Percentiles rank a stretch among this genome's conserved stretches.
These are phyloP conservation scores for Colletotrichum lupini DNA, from an alignment of 2,329 filamentous ascomycete genomes.

Conservation along the genomic window DNA sequence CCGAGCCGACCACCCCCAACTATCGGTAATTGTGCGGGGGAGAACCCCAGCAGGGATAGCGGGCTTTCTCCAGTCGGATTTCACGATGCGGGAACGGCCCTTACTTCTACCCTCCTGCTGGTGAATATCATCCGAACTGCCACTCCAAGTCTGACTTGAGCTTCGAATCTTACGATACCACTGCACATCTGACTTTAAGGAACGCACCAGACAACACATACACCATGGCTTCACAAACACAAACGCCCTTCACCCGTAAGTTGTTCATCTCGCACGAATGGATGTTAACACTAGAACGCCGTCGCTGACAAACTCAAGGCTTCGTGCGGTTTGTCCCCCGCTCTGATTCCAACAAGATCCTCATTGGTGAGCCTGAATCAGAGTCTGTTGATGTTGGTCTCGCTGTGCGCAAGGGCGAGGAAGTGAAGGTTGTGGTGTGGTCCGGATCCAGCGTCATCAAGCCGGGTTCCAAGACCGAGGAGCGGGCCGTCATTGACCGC, in stretches of 20 bases:
- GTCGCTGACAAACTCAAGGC: slow-evolving; percentile 49
- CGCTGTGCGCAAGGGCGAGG: slow-evolving; percentile 64
- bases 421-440: slow-evolving; percentile 67
- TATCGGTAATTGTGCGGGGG: slow-evolving; percentile 22
- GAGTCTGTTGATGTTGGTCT: slow-evolving; percentile 65
- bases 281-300: neutral
- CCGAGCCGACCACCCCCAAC: slow-evolving; percentile 16
- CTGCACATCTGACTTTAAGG: neutral
- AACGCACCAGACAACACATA: neutral
- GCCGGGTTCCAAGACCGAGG: slow-evolving; percentile 62
- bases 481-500: slow-evolving; percentile 55
- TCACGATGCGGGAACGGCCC: slow-evolving; percentile 4
- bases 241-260: slow-evolving; percentile 24
- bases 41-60: neutral
- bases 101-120: neutral
- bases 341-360: slow-evolving; percentile 57
- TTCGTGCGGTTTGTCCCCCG: slow-evolving; percentile 69
- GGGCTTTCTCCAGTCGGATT: slow-evolving; percentile 11
- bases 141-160: neutral
- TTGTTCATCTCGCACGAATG: neutral
- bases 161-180: neutral
- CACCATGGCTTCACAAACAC: slow-evolving; percentile 7
- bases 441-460: slow-evolving; percentile 67
- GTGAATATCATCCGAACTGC: slow-evolving; percentile 16
- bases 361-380: slow-evolving; percentile 68